Percentiles rank a stretch among this genome's conserved stretches.
Evolutionary conservation across 192 early-diverging fungal genomes (phyloP).

Genomic region (Dissophora ornata): DNA sequence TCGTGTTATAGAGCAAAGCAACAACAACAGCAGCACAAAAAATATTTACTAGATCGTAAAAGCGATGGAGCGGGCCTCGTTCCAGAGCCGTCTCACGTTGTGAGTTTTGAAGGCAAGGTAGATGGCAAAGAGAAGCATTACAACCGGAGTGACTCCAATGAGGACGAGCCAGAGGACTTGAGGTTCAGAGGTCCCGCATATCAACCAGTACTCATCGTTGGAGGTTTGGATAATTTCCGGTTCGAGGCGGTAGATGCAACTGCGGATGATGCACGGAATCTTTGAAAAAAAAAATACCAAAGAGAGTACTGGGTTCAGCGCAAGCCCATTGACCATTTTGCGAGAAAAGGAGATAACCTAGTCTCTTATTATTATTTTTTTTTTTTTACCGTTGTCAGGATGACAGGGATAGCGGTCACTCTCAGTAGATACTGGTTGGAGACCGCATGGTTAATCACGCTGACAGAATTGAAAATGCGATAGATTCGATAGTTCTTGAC

Average conservation of each 20-base stretch:
- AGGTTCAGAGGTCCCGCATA: neutral
- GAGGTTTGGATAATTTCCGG: constrained; percentile 8
- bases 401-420: neutral
- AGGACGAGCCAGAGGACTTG: constrained; percentile 2
- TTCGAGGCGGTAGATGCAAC: constrained; percentile 4
- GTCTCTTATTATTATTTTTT: no score
- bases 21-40: neutral
- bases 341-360: no score
- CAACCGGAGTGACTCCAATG: constrained; percentile 1
- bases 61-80: constrained; percentile 37
- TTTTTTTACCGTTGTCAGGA: neutral
- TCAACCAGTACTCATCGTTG: constrained; percentile 15
- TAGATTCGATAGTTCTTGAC: constrained; percentile 65
- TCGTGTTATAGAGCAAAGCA: no score
- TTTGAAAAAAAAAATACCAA: constrained; percentile 10
- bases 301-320: no score
- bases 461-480: constrained; percentile 60
- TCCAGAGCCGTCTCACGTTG: constrained; percentile 36
- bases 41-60: constrained; percentile 26
- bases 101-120: constrained; percentile 37
- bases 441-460: constrained; percentile 23
- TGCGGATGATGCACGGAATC: constrained; percentile 19
- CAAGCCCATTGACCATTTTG: no score
- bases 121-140: constrained; percentile 27
- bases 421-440: constrained; percentile 9